Evolutionary conservation across 306 rosid species (phyloP).

Genomic region (Prunus dulcis): DNA sequence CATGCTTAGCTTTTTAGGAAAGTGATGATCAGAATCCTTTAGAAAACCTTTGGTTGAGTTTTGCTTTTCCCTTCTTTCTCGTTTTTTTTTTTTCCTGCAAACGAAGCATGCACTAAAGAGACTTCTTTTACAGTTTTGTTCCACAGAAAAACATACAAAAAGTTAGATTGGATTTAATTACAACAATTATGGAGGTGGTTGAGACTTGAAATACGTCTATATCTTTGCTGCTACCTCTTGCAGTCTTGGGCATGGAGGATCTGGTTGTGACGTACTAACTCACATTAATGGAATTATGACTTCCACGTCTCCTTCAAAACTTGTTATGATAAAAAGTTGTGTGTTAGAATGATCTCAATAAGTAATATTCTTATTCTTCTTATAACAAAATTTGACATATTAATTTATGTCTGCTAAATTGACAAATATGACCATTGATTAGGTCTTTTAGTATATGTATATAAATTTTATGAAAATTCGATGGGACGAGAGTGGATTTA

Average conservation of each 20-base stretch:
- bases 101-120: not conserved
- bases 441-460: too few species aligned
- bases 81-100: not conserved
- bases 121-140: not conserved
- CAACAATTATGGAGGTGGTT: not conserved
- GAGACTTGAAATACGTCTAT: not conserved
- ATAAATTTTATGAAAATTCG: too few species aligned
- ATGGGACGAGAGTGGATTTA: too few species aligned
- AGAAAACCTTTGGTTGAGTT: not conserved
- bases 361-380: too few species aligned
- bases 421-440: too few species aligned
- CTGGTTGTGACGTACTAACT: not conserved
- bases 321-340: too few species aligned
- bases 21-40: not conserved
- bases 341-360: too few species aligned
- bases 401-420: too few species aligned
- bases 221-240: not conserved
- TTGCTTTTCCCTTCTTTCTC: not conserved
- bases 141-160: constrained; percentile 2
- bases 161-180: not conserved
- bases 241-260: not conserved
- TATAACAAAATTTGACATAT: too few species aligned
- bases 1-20: not conserved
- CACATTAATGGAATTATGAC: not conserved
- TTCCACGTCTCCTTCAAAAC: too few species aligned